Percentiles rank a stretch among this genome's conserved stretches.
These are phyloP conservation scores for Cryptococcus sp. DNA, from an alignment of 1,284 basidiomycete genomes.

Conservation along the genomic window DNA sequence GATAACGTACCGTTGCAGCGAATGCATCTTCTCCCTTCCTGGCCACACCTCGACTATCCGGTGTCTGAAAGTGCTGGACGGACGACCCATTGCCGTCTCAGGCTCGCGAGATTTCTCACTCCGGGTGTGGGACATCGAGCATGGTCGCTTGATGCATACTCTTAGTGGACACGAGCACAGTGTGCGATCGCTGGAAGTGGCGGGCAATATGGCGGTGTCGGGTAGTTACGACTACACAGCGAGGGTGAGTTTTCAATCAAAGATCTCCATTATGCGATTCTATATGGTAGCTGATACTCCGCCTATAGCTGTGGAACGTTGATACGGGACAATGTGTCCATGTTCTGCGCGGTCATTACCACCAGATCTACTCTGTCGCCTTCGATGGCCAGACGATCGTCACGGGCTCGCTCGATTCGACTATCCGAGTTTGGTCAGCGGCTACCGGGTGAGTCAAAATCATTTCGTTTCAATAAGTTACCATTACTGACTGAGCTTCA, in stretches of 20 bases:
- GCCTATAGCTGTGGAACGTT: conserved; percentile 71
- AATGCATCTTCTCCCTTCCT: conserved; percentile 74
- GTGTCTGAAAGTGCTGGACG: conserved; percentile 84
- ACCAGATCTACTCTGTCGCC: conserved; percentile 90
- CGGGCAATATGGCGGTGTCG: conserved; percentile 35
- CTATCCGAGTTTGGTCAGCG: conserved; percentile 85
- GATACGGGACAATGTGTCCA: conserved; percentile 84
- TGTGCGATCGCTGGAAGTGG: conserved; percentile 78
- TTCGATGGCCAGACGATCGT: conserved; percentile 85
- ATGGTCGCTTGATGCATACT: conserved; percentile 68
- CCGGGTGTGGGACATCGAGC: conserved; percentile 90
- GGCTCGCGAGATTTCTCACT: conserved; percentile 85
- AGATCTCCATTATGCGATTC: background rate
- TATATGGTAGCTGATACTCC: conserved; percentile 1
- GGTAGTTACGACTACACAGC: conserved; percentile 40
- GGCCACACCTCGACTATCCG: conserved; percentile 92
- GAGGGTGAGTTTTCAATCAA: conserved; percentile 21
- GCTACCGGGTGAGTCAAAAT: conserved; percentile 64
- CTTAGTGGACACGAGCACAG: conserved; percentile 79
- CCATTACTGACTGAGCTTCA: conserved; percentile 41
- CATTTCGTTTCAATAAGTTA: background rate
- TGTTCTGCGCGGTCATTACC: conserved; percentile 82
- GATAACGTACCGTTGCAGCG: conserved; percentile 55
- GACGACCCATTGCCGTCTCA: conserved; percentile 82
- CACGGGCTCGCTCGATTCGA: conserved; percentile 87